These are phyloP conservation scores for Mortierella sp. DNA, from an alignment of 371 early-diverging fungal species.

Conservation along the genomic window DNA sequence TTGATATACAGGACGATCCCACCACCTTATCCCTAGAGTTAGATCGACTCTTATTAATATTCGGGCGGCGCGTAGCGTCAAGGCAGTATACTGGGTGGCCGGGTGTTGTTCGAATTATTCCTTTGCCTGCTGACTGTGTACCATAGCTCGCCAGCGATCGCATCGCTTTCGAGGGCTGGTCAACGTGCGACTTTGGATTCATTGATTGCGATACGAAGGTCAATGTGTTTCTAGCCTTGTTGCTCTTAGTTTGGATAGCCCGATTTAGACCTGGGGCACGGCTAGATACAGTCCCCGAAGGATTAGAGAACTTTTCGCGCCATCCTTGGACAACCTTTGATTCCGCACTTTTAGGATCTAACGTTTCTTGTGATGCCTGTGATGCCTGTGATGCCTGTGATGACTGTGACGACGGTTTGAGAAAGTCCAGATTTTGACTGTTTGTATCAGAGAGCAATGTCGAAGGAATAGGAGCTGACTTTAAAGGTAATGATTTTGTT, in stretches of 20 bases:
- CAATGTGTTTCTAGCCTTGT: not conserved
- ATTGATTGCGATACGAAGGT: not conserved
- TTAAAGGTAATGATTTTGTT: not conserved
- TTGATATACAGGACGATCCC: not conserved
- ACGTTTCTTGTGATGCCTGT: not conserved
- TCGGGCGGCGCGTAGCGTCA: conserved; percentile 7
- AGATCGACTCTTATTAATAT: not conserved
- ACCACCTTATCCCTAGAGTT: not conserved
- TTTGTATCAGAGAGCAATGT: not conserved
- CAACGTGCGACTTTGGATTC: not conserved
- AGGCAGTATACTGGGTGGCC: conserved; percentile 13
- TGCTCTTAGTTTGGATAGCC: conserved; percentile 18
- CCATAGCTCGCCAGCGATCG: not conserved
- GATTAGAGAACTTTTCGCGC: conserved; percentile 47
- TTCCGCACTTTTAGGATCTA: conserved; percentile 19
- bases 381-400: too few species aligned
- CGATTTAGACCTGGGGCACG: conserved; percentile 26
- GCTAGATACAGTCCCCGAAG: not conserved
- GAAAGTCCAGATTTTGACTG: not conserved
- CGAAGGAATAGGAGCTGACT: not conserved
- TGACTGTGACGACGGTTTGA: too few species aligned
- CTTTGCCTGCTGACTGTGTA: not conserved
- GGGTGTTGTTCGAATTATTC: conserved; percentile 11
- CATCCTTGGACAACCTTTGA: conserved; percentile 45
- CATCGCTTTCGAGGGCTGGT: not conserved